These are phyloP conservation scores for Kodamaea kakaduensis DNA, from an alignment of 805 yeast species.

Conservation along the genomic window DNA sequence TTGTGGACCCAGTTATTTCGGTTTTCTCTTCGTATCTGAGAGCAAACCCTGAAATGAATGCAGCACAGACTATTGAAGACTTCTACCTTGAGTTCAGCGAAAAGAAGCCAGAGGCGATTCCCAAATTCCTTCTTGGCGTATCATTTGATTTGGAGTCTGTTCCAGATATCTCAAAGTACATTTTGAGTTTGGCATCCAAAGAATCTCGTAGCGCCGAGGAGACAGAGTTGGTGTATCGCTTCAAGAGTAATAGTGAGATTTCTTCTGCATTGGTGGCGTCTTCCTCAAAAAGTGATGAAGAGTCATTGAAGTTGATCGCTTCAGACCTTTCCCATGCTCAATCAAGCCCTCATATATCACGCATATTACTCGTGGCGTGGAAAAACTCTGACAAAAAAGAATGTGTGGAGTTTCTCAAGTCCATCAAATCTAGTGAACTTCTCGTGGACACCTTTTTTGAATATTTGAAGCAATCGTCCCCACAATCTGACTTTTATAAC, in stretches of 20 bases:
- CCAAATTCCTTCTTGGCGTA: conserved; percentile 6
- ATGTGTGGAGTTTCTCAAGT: conserved; percentile 1
- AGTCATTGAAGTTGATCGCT: conserved; percentile 14
- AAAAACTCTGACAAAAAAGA: conserved; percentile 7
- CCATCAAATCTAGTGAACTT: conserved; percentile 1
- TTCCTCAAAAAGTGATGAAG: conserved; percentile 9
- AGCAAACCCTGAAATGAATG: conserved; percentile 14
- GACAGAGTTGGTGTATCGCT: conserved; percentile 18
- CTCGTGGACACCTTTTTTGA: conserved; percentile 1
- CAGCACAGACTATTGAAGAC: conserved; percentile 31
- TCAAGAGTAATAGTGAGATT: conserved; percentile 15
- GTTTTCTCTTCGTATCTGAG: conserved; percentile 10
- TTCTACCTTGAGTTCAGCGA: conserved; percentile 26
- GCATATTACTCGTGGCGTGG: conserved; percentile 15
- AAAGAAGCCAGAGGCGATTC: conserved; percentile 15
- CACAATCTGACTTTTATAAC: conserved; percentile 12
- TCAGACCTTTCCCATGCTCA: conserved; percentile 1
- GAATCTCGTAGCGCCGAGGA: conserved; percentile 19
- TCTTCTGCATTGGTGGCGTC: conserved; percentile 17
- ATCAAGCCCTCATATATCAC: neutral
- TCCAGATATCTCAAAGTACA: conserved; percentile 25
- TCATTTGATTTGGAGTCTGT: conserved; percentile 12
- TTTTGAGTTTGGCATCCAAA: conserved; percentile 28
- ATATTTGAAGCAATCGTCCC: neutral
- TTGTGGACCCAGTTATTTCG: conserved; percentile 21